Evolutionary conservation across 2,329 filamentous ascomycete species (phyloP).

Genomic region (Cadophora gregata): DNA sequence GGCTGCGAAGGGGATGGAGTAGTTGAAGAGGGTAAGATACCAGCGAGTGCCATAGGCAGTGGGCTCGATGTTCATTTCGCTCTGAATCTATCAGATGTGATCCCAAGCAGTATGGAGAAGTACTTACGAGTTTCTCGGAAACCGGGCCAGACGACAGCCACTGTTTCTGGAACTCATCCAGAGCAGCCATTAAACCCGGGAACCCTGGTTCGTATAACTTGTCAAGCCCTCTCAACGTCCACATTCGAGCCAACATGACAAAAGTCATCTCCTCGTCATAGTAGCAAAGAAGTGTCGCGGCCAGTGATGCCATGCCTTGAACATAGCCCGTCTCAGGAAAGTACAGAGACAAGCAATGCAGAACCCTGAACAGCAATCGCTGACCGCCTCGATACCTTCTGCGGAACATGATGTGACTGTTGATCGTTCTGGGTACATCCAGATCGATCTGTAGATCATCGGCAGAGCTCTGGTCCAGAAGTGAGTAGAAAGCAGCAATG

Average conservation of each 20-base stretch:
- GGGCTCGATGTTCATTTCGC: conserved; percentile 78
- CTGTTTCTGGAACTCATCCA: conserved; percentile 81
- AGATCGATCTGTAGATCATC: conserved; percentile 98
- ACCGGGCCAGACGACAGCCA: conserved; percentile 84
- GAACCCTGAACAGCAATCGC: conserved; percentile 86
- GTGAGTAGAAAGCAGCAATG: conserved; percentile 71
- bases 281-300: conserved; percentile 92
- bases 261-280: conserved; percentile 96
- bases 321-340: conserved; percentile 93
- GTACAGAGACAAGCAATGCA: conserved; percentile 91
- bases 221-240: conserved; percentile 86
- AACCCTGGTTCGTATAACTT: conserved; percentile 86
- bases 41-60: conserved; percentile 96
- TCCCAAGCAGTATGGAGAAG: neutral
- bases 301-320: conserved; percentile 95
- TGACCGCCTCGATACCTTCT: conserved; percentile 90
- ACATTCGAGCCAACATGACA: conserved; percentile 94
- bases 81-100: conserved; percentile 51
- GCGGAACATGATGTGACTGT: conserved; percentile 96
- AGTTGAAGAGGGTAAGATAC: conserved; percentile 98
- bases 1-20: conserved; percentile 91
- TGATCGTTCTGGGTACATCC: conserved; percentile 94
- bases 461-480: conserved; percentile 76
- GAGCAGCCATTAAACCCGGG: conserved; percentile 81
- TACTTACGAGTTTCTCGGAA: conserved; percentile 77